Percentiles rank a stretch among this genome's conserved stretches.
phyloP scores from a whole-genome alignment of 139 green algal genomes.

The Zygnema circumcarinatum region DNA sequence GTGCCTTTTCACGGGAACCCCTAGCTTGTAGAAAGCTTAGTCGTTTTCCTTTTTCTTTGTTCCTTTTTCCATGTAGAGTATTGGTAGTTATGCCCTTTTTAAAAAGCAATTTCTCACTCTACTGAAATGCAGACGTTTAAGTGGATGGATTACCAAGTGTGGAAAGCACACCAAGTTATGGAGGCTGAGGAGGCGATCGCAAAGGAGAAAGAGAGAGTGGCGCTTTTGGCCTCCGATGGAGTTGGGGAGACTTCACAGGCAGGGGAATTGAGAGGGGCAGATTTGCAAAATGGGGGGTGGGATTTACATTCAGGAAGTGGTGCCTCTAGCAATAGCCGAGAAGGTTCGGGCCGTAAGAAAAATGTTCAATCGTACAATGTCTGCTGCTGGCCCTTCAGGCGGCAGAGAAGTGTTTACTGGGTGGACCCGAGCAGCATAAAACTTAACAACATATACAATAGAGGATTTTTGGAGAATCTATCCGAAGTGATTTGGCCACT shows the following conservation, averaged over 20 bases:
- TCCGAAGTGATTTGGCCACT: slow-evolving; percentile 14
- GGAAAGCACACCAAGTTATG: slow-evolving; percentile 26
- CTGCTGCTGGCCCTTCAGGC: neutral
- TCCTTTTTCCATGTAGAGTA: neutral
- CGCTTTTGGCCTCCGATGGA: slow-evolving; percentile 2
- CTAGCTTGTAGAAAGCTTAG: too few relatives aligned
- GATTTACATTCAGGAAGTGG: neutral
- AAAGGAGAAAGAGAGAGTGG: neutral
- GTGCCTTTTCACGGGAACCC: neutral
- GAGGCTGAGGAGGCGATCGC: slow-evolving; percentile 3
- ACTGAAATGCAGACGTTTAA: slow-evolving; percentile 31
- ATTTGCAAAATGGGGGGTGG: neutral
- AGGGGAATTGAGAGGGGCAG: neutral
- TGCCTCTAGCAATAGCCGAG: too few relatives aligned
- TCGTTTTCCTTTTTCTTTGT: neutral
- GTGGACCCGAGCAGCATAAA: slow-evolving; percentile 7
- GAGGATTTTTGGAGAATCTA: slow-evolving; percentile 36
- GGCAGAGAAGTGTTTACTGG: neutral
- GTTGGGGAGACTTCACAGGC: neutral
- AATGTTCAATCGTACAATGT: neutral
- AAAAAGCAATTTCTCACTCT: too few relatives aligned
- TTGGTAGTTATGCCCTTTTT: too few relatives aligned
- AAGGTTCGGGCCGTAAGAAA: neutral
- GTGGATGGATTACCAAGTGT: slow-evolving; percentile 26
- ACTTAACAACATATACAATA: slow-evolving; percentile 39